These are phyloP conservation scores for Entoloma clypeatum DNA, from an alignment of 1,284 basidiomycete genomes.

Conservation along the genomic window DNA sequence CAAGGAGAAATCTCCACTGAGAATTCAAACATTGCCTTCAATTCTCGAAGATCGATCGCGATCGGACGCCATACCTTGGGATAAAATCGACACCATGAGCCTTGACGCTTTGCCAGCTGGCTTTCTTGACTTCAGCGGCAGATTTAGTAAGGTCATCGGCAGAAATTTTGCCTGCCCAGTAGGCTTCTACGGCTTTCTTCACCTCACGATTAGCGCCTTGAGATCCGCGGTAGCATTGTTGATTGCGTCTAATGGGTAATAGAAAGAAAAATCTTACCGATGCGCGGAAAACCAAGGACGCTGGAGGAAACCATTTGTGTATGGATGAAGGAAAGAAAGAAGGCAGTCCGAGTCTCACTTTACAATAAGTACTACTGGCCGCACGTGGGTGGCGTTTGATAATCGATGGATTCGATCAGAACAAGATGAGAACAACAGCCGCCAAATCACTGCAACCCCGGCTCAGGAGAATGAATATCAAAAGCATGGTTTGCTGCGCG, in stretches of 20 bases:
- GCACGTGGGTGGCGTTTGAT: constrained; percentile 33
- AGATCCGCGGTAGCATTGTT: constrained; percentile 5
- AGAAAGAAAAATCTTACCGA: constrained; percentile 55
- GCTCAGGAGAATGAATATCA: too few relatives aligned
- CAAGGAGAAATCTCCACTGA: constrained; percentile 94
- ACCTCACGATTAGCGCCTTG: constrained; percentile 92
- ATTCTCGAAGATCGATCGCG: constrained; percentile 23
- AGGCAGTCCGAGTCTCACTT: constrained; percentile 25
- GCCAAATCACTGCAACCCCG: too few relatives aligned
- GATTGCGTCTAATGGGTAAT: not conserved
- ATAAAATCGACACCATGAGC: constrained; percentile 86
- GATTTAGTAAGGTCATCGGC: constrained; percentile 88
- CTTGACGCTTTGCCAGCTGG: constrained; percentile 90
- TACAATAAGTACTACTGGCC: constrained; percentile 25
- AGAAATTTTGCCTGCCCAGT: constrained; percentile 94
- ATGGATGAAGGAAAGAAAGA: constrained; percentile 22
- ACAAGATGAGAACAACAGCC: too few relatives aligned
- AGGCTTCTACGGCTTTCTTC: constrained; percentile 98
- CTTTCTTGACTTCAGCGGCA: constrained; percentile 87
- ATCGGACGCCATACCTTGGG: constrained; percentile 67
- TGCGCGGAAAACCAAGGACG: constrained; percentile 96
- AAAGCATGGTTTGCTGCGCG: too few relatives aligned
- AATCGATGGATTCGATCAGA: constrained; percentile 39
- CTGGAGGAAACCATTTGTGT: constrained; percentile 72
- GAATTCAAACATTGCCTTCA: constrained; percentile 19